Evolutionary conservation across 2,329 filamentous ascomycete genomes (phyloP).

Genomic region (Penicillium sclerotiorum): DNA sequence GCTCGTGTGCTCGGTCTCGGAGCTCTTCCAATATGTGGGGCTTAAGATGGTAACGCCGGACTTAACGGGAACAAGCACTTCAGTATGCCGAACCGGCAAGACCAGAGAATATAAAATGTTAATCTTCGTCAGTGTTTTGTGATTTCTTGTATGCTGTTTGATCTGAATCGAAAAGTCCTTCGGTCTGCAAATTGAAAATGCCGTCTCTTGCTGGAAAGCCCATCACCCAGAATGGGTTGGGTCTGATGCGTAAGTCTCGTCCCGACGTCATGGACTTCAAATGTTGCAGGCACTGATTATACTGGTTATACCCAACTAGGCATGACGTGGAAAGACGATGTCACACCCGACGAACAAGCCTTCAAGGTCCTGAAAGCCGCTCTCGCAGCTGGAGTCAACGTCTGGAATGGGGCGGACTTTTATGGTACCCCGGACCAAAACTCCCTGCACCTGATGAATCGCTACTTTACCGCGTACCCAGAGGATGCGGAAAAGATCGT

Average conservation of each 20-base stretch:
- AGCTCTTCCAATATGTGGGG: background rate
- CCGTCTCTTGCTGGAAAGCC: conserved; percentile 23
- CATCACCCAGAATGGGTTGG: conserved; percentile 27
- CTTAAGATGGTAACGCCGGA: background rate
- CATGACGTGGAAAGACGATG: conserved; percentile 27
- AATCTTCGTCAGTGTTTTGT: background rate
- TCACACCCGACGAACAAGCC: conserved; percentile 21
- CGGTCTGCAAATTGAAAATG: background rate
- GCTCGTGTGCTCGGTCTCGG: too few relatives aligned
- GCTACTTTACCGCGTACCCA: conserved; percentile 31
- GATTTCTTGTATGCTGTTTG: background rate
- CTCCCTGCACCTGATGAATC: conserved; percentile 30
- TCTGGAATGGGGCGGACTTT: conserved; percentile 37
- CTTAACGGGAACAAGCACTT: background rate
- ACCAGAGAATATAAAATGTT: too few relatives aligned
- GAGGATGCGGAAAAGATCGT: conserved; percentile 31
- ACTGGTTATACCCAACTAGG: conserved; percentile 13
- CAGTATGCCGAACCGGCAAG: too few relatives aligned
- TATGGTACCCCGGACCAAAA: conserved; percentile 36
- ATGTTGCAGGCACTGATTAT: background rate
- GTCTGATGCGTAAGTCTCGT: conserved; percentile 26
- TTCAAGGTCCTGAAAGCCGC: conserved; percentile 59
- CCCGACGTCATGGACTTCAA: background rate
- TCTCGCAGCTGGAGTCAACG: conserved; percentile 37
- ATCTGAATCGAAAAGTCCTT: background rate